Conservation (phyloP, 129 eudicot species). For the Heracleum sosnowskyi region DNA sequence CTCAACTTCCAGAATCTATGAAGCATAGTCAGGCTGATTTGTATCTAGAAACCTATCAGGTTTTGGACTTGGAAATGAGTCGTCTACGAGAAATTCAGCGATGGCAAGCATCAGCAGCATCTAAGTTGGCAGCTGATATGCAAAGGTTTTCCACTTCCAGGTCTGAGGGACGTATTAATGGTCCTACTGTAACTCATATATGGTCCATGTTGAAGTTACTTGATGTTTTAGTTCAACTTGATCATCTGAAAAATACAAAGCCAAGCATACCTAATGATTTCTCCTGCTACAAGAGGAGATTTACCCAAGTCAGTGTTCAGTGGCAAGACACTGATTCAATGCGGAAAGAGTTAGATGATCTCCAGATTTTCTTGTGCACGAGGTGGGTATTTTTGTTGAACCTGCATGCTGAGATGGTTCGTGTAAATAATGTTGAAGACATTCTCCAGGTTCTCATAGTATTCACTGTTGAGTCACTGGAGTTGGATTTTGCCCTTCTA, state of each 20-base stretch:
- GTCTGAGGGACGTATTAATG: conserved; percentile 97
- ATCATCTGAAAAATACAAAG: conserved; percentile 95
- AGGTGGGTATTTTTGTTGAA: conserved; percentile 97
- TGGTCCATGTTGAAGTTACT: conserved; percentile 97
- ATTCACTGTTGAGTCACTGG: conserved; percentile 83
- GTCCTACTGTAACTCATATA: conserved; percentile 95
- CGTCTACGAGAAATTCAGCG: conserved; percentile 97
- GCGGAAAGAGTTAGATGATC: conserved; percentile 97
- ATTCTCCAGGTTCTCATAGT: conserved; percentile 98
- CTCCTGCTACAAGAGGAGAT: conserved; percentile 98
- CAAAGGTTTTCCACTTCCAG: conserved; percentile 98
- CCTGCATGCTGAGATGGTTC: conserved; percentile 97
- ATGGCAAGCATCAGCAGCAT: conserved; percentile 96
- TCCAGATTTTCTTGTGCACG: conserved; percentile 97
- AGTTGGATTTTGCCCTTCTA: conserved; percentile 95
- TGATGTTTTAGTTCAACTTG: conserved; percentile 95
- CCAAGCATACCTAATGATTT: conserved; percentile 99
- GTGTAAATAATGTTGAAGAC: conserved; percentile 96
- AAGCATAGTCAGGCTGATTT: conserved; percentile 97
- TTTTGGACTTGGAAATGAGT: conserved; percentile 96
- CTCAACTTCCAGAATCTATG: conserved; percentile 99
- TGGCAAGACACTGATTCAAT: conserved; percentile 99
- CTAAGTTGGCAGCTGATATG: conserved; percentile 99
- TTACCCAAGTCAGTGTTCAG: conserved; percentile 96
- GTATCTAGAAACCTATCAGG: conserved; percentile 97